Percentiles rank a stretch among this genome's conserved stretches.
phyloP scores from a whole-genome alignment of 441 rosid genomes.

The Geranium incanum region DNA sequence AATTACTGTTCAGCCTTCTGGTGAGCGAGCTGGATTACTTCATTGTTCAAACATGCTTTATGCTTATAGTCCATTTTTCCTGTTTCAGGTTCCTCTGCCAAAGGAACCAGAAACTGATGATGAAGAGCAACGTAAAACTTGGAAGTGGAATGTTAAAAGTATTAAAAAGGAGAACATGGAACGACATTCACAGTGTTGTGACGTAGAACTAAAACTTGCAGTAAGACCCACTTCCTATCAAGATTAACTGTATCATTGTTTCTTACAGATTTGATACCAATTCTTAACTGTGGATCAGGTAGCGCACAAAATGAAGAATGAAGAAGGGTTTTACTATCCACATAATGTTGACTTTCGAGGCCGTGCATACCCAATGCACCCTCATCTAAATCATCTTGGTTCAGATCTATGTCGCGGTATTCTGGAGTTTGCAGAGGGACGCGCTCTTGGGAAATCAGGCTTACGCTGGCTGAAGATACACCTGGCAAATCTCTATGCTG shows the following conservation, averaged over 20 bases:
- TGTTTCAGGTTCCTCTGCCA: constrained; percentile 58
- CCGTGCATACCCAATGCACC: constrained; percentile 99
- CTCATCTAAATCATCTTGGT: constrained; percentile 91
- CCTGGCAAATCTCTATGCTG: constrained; percentile 83
- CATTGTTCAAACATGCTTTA: neutral
- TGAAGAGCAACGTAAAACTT: constrained; percentile 45
- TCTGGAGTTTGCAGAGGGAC: constrained; percentile 91
- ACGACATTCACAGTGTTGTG: constrained; percentile 93
- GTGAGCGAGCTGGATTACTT: constrained; percentile 5
- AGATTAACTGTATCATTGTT: neutral
- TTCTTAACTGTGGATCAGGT: constrained; percentile 54
- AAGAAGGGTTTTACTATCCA: constrained; percentile 87
- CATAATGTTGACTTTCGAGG: constrained; percentile 98
- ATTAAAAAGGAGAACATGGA: constrained; percentile 65
- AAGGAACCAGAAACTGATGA: constrained; percentile 69
- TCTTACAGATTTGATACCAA: neutral
- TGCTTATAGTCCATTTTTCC: neutral
- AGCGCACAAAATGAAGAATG: constrained; percentile 84
- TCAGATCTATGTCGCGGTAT: constrained; percentile 95
- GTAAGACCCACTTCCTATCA: constrained; percentile 39
- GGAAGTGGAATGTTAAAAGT: constrained; percentile 76
- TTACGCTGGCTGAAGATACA: constrained; percentile 92
- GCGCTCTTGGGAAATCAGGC: constrained; percentile 80
- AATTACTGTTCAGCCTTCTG: constrained; percentile 16
- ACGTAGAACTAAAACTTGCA: constrained; percentile 81